Evolutionary conservation across 2,329 filamentous ascomycete species (phyloP), one percentile per base, ranked within the genome.

Genomic region (Helminthosporium solani): DNA sequence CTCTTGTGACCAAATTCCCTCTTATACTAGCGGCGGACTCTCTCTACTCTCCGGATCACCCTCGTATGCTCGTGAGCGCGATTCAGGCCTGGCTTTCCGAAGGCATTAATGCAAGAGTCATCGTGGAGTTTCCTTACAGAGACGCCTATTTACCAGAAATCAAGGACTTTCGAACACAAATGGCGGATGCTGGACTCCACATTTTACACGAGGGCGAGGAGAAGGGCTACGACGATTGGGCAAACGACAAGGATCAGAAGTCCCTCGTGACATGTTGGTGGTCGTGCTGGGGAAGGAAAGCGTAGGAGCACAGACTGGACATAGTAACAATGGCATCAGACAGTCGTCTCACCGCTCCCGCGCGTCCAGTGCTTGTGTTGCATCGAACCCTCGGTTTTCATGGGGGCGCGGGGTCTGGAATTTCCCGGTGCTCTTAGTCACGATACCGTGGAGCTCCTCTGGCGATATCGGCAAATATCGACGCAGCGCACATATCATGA

Each of bases 11-110:
- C 6, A 66, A 58, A 14, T 77, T 77, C 52, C 64, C 68, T 11
- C 73, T 96, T 44, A 83, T 97, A 34, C 77, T 99, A 2, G 89
- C 84, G 2, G 90, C 92, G 2, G 94, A 99, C 68, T 82, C 89
- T 0, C 75, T 99, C 16, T 97, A 97, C 70, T 90, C 91, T 36
- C 80, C 90, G 39, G 80, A 87, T 3, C 94, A 97, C 63, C 90
- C 92, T 0, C 71, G 68, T 2, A 81, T 94, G 60, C 78, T 97
- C 18, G 83, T 85, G 0, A 76, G 83, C 12, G 85, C 88, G 12
- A 84, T 97, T 35, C 71, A 77, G 8, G 72, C 78, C 31, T 89
- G 90, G 71, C 75, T 96, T 9, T 78, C 78, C 7, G 70, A 75
- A 12, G 75, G 75, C 2, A 45, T 67, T 0, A 73, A 79, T 21